Evolutionary conservation across 1,139 yeast genomes (phyloP).

Genomic region (Magnusiomyces magnusii): DNA sequence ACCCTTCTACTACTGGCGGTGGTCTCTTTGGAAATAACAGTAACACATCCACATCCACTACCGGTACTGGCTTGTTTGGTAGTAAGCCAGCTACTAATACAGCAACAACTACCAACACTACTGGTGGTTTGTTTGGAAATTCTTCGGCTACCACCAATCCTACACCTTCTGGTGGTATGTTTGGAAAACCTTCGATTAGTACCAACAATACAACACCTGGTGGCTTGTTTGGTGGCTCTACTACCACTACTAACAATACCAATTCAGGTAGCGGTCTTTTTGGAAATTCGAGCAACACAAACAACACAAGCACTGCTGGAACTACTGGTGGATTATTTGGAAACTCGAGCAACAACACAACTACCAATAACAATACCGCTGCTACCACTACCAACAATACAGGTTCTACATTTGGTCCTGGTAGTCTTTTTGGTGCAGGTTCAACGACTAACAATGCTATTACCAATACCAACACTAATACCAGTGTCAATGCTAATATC

Average conservation of each 20-base stretch:
- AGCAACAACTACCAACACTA: conserved; percentile 1
- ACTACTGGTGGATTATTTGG: conserved; percentile 8
- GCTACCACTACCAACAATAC: conserved; percentile 18
- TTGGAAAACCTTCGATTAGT: conserved; percentile 22
- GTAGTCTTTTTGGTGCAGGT: conserved; percentile 3
- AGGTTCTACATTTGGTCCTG: background rate
- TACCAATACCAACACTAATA: conserved; percentile 9
- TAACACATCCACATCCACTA: conserved; percentile 21
- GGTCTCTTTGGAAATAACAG: conserved; percentile 12
- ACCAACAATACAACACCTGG: conserved; percentile 17
- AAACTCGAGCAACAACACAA: conserved; percentile 13
- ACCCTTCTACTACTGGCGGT: conserved; percentile 5
- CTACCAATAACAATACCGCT: conserved; percentile 22
- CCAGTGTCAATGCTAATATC: conserved; percentile 19
- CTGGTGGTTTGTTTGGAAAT: conserved; percentile 19
- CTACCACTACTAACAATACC: conserved; percentile 16
- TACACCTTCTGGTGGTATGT: conserved; percentile 15
- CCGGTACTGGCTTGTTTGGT: conserved; percentile 33
- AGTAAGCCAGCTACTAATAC: conserved; percentile 8
- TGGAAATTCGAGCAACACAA: conserved; percentile 17
- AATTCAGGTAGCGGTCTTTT: conserved; percentile 10
- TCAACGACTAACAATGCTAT: conserved; percentile 7
- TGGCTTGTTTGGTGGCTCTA: conserved; percentile 26
- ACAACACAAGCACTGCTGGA: background rate
- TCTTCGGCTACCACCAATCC: conserved; percentile 9